Percentiles rank a stretch among this genome's conserved stretches.
Evolutionary conservation across 352 stramenopile species (phyloP).

Genomic region (Pythium aphanidermatum): DNA sequence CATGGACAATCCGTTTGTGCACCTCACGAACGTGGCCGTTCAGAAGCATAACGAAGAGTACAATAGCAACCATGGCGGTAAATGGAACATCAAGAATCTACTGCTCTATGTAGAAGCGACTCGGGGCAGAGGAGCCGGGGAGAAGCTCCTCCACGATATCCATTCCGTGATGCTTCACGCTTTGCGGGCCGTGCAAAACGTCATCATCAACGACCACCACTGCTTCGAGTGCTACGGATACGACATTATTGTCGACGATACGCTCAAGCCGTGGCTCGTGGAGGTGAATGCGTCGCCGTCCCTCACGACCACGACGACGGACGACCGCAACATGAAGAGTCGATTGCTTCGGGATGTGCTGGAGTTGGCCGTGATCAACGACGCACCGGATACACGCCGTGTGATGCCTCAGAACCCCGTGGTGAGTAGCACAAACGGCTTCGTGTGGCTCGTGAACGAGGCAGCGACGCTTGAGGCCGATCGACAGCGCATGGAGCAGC

Average conservation of each 20-base stretch:
- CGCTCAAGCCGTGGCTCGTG: conserved; percentile 91
- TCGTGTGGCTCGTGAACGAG: conserved; percentile 72
- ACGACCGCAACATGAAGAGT: conserved; percentile 80
- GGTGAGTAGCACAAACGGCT: conserved; percentile 55
- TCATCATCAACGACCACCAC: conserved; percentile 92
- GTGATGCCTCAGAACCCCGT: conserved; percentile 29
- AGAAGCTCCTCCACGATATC: conserved; percentile 62
- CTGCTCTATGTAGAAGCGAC: conserved; percentile 81
- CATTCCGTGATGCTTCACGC: conserved; percentile 84
- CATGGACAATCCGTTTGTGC: conserved; percentile 90
- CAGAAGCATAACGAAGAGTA: conserved; percentile 91
- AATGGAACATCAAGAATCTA: conserved; percentile 87
- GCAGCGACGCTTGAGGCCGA: conserved; percentile 45
- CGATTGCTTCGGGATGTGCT: conserved; percentile 64
- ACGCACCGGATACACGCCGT: conserved; percentile 24
- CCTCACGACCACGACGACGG: conserved; percentile 56
- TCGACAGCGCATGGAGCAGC: conserved; percentile 25
- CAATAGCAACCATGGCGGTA: conserved; percentile 86
- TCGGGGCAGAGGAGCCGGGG: conserved; percentile 37
- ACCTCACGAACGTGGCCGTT: conserved; percentile 87
- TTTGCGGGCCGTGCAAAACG: conserved; percentile 82
- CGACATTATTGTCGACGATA: conserved; percentile 91
- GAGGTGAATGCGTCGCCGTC: conserved; percentile 85
- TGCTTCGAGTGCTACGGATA: conserved; percentile 96
- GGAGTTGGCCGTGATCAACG: conserved; percentile 46